A percentile compares a stretch with the other conserved stretches of the same genome.
These are phyloP conservation scores for Rhodotorula toruloides DNA, from an alignment of 768 basidiomycete genomes.

Conservation along the genomic window DNA sequence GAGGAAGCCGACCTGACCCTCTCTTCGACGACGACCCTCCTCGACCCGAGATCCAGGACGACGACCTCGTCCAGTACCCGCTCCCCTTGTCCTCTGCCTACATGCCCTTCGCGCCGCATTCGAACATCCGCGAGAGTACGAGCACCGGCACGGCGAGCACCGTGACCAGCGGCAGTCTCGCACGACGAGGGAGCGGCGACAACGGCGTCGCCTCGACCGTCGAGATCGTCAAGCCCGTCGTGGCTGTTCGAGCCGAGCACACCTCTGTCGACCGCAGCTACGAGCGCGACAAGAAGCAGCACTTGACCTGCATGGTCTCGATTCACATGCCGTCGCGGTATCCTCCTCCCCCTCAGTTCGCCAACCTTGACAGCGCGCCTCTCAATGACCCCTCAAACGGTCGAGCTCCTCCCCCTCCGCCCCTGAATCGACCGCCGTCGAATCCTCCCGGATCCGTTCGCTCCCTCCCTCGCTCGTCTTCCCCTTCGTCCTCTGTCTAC, in stretches of 20 bases:
- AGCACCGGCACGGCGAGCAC: slow-evolving; percentile 13
- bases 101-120: not conserved
- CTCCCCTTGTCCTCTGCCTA: slow-evolving; percentile 47
- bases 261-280: slow-evolving; percentile 70
- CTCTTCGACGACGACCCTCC: slow-evolving; percentile 37
- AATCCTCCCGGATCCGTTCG: not conserved
- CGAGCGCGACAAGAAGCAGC: slow-evolving; percentile 58
- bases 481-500: slow-evolving; percentile 20
- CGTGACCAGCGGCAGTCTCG: not conserved
- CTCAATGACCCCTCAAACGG: not conserved
- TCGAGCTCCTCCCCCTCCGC: not conserved
- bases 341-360: slow-evolving; percentile 5
- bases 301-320: slow-evolving; percentile 86
- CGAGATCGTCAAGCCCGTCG: slow-evolving; percentile 83
- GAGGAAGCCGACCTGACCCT: too few species aligned
- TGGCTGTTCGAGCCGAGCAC: slow-evolving; percentile 90
- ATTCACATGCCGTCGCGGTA: slow-evolving; percentile 84
- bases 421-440: not conserved
- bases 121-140: not conserved
- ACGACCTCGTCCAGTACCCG: slow-evolving; percentile 63
- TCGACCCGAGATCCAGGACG: slow-evolving; percentile 66
- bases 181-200: slow-evolving; percentile 21
- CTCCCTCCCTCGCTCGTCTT: slow-evolving; percentile 14
- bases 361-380: not conserved
- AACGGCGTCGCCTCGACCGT: slow-evolving; percentile 9